Conservation (phyloP, 208 protist genomes). For the Naegleria fowleri region DNA sequence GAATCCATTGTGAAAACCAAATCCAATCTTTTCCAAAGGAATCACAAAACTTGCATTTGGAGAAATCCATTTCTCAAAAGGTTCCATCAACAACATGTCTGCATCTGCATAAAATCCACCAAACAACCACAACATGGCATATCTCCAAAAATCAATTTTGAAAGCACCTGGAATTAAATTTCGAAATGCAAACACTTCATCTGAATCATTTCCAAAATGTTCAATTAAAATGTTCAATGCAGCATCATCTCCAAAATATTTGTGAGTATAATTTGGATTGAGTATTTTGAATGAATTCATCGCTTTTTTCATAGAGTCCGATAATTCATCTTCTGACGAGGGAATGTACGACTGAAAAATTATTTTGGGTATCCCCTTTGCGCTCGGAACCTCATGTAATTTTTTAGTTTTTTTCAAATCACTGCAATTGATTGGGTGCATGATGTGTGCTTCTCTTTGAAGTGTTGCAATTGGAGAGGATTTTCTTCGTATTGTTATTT, state of each 20-base stretch:
- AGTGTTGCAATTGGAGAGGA: too few species aligned
- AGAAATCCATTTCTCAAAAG: not conserved
- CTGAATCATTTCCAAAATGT: not conserved
- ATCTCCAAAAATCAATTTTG: conserved; percentile 14
- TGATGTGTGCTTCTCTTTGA: too few species aligned
- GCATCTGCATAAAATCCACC: not conserved
- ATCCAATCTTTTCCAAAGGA: not conserved
- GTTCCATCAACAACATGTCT: not conserved
- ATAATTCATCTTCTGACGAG: too few species aligned
- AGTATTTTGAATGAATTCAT: too few species aligned
- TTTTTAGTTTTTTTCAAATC: too few species aligned
- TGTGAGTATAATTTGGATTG: not conserved
- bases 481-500: too few species aligned
- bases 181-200: not conserved
- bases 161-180: not conserved
- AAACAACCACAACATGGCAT: not conserved
- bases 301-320: too few species aligned
- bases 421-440: too few species aligned
- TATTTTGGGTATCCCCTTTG: too few species aligned
- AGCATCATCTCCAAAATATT: not conserved
- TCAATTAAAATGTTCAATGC: not conserved
- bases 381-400: too few species aligned
- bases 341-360: too few species aligned
- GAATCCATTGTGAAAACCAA: not conserved
- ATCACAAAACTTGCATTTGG: not conserved